phyloP scores from a whole-genome alignment of 176 grass and related monocot species.

The Zizania latifolia region DNA sequence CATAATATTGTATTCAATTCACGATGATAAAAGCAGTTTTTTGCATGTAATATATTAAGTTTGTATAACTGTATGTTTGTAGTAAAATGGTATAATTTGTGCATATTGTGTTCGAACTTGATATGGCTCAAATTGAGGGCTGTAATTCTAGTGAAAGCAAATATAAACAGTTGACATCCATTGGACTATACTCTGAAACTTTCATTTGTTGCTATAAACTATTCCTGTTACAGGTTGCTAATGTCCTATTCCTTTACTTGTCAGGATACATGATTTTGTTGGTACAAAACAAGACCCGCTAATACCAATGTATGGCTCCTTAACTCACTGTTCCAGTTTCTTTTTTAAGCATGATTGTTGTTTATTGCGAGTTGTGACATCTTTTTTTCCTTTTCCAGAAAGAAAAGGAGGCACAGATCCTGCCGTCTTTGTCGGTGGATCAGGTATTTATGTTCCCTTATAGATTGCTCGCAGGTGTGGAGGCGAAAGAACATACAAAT shows the following conservation, averaged over 20 bases:
- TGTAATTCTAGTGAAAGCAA: not conserved
- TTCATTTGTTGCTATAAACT: not conserved
- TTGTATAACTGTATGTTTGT: not conserved
- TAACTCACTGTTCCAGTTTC: constrained; percentile 18
- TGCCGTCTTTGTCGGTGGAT: constrained; percentile 65
- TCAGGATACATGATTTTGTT: constrained; percentile 80
- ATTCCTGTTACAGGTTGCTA: constrained; percentile 5
- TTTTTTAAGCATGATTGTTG: not conserved
- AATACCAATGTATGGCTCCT: constrained; percentile 70
- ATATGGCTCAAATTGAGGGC: not conserved
- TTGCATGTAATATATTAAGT: not conserved
- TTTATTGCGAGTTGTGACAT: not conserved
- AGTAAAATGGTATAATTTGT: not conserved
- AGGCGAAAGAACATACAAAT: not conserved
- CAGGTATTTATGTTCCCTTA: constrained; percentile 31
- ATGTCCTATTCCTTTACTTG: constrained; percentile 7
- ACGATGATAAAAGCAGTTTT: not conserved
- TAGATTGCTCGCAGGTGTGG: not conserved
- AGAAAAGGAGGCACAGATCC: constrained; percentile 50
- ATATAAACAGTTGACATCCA: no score
- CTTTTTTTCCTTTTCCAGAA: constrained; percentile 44
- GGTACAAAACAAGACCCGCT: constrained; percentile 77
- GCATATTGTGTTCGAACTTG: not conserved
- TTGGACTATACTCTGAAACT: not conserved
- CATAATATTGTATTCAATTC: not conserved